phyloP scores from a whole-genome alignment of 257 asterid species.

The Plantago elongata region DNA sequence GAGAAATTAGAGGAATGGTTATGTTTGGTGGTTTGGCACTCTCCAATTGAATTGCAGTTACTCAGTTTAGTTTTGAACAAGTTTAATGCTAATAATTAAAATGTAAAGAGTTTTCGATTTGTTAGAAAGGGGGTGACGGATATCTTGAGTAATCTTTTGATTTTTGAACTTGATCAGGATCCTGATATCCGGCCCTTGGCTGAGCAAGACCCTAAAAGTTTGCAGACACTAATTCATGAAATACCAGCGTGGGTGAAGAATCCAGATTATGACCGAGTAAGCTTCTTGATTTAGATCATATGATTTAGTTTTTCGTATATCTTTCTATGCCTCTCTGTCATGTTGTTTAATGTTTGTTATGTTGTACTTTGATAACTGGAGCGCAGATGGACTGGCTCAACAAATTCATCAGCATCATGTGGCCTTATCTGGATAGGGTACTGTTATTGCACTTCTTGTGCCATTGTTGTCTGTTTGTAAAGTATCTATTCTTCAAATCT shows the following conservation, averaged over 20 bases:
- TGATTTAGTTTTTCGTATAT: background rate
- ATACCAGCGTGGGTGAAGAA: slow-evolving; percentile 91
- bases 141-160: slow-evolving; percentile 14
- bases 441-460: slow-evolving; percentile 5
- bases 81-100: background rate
- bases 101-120: background rate
- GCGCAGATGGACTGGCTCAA: slow-evolving; percentile 83
- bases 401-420: slow-evolving; percentile 71
- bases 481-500: slow-evolving; percentile 1
- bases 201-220: slow-evolving; percentile 57
- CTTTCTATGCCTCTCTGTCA: background rate
- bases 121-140: background rate
- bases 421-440: slow-evolving; percentile 99
- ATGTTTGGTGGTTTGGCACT: background rate
- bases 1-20: too few relatives aligned
- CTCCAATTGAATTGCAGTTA: background rate
- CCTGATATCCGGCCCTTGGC: slow-evolving; percentile 78
- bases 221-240: slow-evolving; percentile 76
- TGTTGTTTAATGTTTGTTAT: slow-evolving; percentile 11
- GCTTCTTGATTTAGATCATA: slow-evolving; percentile 22
- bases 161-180: slow-evolving; percentile 49
- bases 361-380: slow-evolving; percentile 21
- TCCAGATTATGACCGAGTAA: slow-evolving; percentile 96
- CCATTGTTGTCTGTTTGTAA: slow-evolving; percentile 5
- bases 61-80: background rate